Evolutionary conservation across 331 rosid species (phyloP).

Genomic region (Phaseolus coccineus): DNA sequence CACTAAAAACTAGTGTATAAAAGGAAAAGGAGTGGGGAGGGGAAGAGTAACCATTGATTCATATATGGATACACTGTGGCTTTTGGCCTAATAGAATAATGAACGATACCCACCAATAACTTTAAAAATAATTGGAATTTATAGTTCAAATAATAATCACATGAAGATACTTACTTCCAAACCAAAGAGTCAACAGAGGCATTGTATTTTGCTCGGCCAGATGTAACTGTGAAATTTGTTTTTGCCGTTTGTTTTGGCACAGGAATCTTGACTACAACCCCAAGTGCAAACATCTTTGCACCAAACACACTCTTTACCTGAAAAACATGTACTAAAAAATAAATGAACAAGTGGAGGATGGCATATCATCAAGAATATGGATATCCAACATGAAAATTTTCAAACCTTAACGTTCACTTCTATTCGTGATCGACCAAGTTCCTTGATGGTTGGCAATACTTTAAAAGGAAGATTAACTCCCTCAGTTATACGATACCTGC

Average conservation of each 20-base stretch:
- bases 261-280: conserved; percentile 96
- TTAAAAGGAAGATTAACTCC: conserved; percentile 99
- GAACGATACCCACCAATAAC: background rate
- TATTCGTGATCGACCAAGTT: conserved; percentile 96
- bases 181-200: conserved; percentile 95
- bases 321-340: conserved; percentile 19
- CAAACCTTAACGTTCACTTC: conserved; percentile 99
- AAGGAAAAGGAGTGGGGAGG: background rate
- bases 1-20: conserved; percentile 2
- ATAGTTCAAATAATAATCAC: conserved; percentile 26
- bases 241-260: conserved; percentile 99
- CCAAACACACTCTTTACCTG: conserved; percentile 98
- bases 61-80: background rate
- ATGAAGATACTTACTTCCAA: conserved; percentile 85
- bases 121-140: background rate
- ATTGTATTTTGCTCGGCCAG: conserved; percentile 96
- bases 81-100: background rate
- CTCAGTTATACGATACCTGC: conserved; percentile 98
- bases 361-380: background rate
- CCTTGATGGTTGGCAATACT: conserved; percentile 96
- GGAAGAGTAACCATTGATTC: conserved; percentile 21
- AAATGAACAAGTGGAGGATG: conserved; percentile 22
- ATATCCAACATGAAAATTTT: conserved; percentile 8
- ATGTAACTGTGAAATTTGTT: conserved; percentile 94
- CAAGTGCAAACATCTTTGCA: conserved; percentile 99